Conservation (phyloP, 306 rosid genomes). For the Quercus gilva region DNA sequence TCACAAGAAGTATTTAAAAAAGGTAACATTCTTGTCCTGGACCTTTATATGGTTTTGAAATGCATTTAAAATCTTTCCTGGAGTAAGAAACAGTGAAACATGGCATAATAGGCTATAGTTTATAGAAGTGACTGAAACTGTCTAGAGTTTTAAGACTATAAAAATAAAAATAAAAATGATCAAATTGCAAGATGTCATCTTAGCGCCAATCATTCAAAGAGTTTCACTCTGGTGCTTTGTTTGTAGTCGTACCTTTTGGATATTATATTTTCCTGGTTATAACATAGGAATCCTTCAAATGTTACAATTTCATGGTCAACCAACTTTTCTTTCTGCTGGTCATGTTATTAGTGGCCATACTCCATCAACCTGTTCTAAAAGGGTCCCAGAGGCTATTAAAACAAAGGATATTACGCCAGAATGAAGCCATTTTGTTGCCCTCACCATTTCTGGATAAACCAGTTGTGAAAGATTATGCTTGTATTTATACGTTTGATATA, state of each 20-base stretch:
- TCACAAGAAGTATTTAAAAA: conserved; percentile 85
- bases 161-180: background rate
- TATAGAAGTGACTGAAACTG: background rate
- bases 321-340: background rate
- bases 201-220: background rate
- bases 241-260: background rate
- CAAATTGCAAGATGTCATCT: background rate
- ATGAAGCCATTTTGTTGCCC: background rate
- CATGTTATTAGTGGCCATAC: background rate
- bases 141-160: no score
- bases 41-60: background rate
- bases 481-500: background rate
- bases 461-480: background rate
- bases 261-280: background rate
- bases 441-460: background rate
- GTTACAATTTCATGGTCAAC: background rate
- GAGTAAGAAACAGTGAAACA: background rate
- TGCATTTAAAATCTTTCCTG: background rate
- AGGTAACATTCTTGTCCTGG: conserved; percentile 48
- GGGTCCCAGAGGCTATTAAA: background rate
- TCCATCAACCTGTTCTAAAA: background rate
- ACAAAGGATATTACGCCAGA: background rate
- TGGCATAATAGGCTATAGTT: background rate
- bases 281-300: background rate
- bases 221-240: background rate